Evolutionary conservation across 176 grass and related monocot species (phyloP).

Genomic region (Triticum aestivum): IWGSC_CS_RefSeq_v2.1 NC_057798.1:683442111-683442610

Average conservation of each 20-base stretch:
- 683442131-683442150: neutral
- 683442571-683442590: neutral
- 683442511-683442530: slow-evolving; percentile 3
- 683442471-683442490: neutral
- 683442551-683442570: neutral
- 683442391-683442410: slow-evolving; percentile 5
- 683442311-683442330: neutral
- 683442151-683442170: slow-evolving; percentile 40
- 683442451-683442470: slow-evolving; percentile 18
- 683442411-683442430: slow-evolving; percentile 38
- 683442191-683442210: slow-evolving; percentile 41
- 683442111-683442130: slow-evolving; percentile 38
- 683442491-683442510: neutral
- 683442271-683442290: neutral
- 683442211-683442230: slow-evolving; percentile 31
- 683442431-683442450: slow-evolving; percentile 10
- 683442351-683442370: slow-evolving; percentile 3
- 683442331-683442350: neutral
- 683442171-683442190: slow-evolving; percentile 44
- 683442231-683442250: neutral
- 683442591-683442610: neutral
- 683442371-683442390: slow-evolving; percentile 23
- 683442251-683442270: neutral
- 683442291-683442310: neutral
- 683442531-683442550: neutral